A percentile compares a stretch with the other conserved stretches of the same genome.
Evolutionary conservation across 2,329 filamentous ascomycete species (phyloP).

Genomic region (Keithomyces neogunnii): DNA sequence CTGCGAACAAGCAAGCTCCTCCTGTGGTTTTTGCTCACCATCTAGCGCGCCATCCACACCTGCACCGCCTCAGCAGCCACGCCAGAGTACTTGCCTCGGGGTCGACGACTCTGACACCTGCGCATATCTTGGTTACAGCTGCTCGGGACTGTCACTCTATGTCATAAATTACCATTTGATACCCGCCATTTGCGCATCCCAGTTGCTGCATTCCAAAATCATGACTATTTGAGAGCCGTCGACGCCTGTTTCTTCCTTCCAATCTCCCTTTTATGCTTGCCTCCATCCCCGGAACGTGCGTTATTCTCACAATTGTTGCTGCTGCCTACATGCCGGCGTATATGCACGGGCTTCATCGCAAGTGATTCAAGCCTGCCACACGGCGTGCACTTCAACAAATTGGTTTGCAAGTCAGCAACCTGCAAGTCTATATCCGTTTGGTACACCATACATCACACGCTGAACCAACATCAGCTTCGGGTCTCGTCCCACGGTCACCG

Average conservation of each 20-base stretch:
- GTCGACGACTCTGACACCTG: too few relatives aligned
- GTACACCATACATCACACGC: background rate
- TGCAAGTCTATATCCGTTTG: background rate
- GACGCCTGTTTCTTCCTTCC: background rate
- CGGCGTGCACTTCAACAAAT: background rate
- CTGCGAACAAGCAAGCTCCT: background rate
- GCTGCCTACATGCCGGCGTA: background rate
- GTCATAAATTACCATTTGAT: too few relatives aligned
- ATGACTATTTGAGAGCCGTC: too few relatives aligned
- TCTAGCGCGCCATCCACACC: too few relatives aligned
- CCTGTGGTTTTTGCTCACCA: too few relatives aligned
- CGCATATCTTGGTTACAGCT: too few relatives aligned
- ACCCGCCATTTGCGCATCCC: too few relatives aligned
- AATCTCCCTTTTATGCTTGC: background rate
- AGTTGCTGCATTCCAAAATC: too few relatives aligned
- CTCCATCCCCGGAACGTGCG: background rate
- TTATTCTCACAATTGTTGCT: background rate
- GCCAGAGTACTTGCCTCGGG: too few relatives aligned
- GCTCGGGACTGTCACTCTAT: too few relatives aligned
- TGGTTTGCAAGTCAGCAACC: background rate
- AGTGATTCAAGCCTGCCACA: background rate
- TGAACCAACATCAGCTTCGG: background rate
- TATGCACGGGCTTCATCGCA: background rate
- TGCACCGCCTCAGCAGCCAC: too few relatives aligned
- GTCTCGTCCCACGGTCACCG: background rate